Conservation (phyloP, 768 basidiomycete genomes). For the Xerocomus brunneocitrinus region DNA sequence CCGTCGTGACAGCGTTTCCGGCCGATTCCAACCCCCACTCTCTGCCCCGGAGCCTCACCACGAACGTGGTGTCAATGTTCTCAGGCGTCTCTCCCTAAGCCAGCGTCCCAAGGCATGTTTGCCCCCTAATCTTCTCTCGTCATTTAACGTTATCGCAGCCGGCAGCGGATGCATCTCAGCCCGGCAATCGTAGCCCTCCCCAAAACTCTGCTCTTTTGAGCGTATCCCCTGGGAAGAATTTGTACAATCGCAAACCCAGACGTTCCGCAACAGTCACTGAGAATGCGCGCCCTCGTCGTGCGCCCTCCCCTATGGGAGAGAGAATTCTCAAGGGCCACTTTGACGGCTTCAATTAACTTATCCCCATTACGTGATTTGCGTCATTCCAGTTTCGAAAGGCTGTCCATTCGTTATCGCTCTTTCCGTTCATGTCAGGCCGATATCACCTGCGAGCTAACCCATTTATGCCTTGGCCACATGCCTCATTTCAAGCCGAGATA, state of each 20-base stretch:
- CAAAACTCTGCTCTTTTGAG: conserved; percentile 47
- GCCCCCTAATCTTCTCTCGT: not conserved
- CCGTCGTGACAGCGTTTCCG: conserved; percentile 58
- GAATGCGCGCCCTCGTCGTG: conserved; percentile 50
- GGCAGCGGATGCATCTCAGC: conserved; percentile 17
- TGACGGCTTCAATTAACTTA: conserved; percentile 74
- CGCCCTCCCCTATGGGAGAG: conserved; percentile 88
- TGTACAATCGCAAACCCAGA: conserved; percentile 36
- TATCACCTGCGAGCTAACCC: no score
- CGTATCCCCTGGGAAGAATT: conserved; percentile 10
- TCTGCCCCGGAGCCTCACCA: conserved; percentile 43
- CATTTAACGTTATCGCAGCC: conserved; percentile 7
- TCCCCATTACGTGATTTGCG: conserved; percentile 4
- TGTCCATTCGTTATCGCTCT: conserved; percentile 4
- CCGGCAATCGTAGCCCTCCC: conserved; percentile 41
- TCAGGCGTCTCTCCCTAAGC: conserved; percentile 71
- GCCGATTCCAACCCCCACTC: conserved; percentile 49
- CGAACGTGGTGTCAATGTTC: conserved; percentile 66
- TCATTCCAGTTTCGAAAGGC: not conserved
- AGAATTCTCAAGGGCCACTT: conserved; percentile 89
- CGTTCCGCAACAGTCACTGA: conserved; percentile 59
- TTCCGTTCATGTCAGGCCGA: no score
- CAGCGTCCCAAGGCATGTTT: conserved; percentile 53
- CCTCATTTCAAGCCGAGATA: conserved; percentile 15
- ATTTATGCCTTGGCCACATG: not conserved